Evolutionary conservation across 1,284 basidiomycete species (phyloP), one percentile per base, ranked within the genome.

Genomic region (Hymenochaete sp.): DNA sequence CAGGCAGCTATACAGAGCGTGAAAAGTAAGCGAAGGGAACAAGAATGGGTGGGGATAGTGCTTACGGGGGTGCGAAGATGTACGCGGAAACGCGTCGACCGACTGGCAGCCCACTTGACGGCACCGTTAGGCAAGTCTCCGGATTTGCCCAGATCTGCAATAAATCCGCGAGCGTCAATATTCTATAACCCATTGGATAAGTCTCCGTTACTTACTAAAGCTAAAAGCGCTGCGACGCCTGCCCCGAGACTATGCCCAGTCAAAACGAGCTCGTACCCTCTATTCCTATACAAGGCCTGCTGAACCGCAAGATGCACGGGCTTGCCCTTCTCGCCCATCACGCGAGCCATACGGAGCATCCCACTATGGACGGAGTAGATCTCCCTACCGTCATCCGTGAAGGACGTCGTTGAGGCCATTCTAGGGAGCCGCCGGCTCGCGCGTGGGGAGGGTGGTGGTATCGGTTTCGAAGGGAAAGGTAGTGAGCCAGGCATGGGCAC

Each of bases 221-320:
- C 84, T n/a, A 90, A 65, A 9, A 90, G 65, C 1, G 78, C 72
- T 8, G 83, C 84, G 0, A 93, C 85, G 0, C 88, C 91, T 4
- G 90, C 90, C 7, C 92, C 91, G 2, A 95, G 70, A 58, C 86
- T 90, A 60, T 95, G 92, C 1, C 92, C 92, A 53, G 80, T 84
- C 36, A 88, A 62, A 9, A 87, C 71, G 18, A 88, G 64, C 48
- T 83, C 83, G 56, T 86, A 91, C 32, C 73, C 77, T 3, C 72
- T 71, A 58, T 89, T 87, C 42, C 67, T 67, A 51, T 67, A 64
- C 47, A 91, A 61, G 0, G 88, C 87, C 49, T 80, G 71, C 45
- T 72, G 71, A 1, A 90, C 81, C 2, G 83, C 82, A 3, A 78
- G 62, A 54, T 89, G 83, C 5, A 91, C 83, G 0, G 87, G 83